Conservation (phyloP, 23 red algal genomes). For the Agarophyton chilense region DNA sequence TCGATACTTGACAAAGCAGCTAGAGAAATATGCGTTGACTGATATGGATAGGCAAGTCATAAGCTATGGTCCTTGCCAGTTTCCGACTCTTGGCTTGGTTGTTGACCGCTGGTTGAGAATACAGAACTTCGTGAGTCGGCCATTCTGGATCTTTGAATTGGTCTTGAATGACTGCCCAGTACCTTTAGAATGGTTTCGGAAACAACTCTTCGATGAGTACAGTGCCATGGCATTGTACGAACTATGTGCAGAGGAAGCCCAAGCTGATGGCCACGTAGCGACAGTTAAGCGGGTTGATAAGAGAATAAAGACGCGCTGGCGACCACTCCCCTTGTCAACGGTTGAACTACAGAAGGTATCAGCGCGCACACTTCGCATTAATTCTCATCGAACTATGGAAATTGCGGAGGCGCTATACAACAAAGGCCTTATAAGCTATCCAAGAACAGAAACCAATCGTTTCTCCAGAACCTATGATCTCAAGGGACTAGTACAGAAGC, state of each 20-base stretch:
- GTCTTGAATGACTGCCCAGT: constrained; percentile 34
- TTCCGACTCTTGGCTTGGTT: constrained; percentile 91
- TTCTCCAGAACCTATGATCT: constrained; percentile 73
- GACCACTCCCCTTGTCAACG: constrained; percentile 89
- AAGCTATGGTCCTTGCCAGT: constrained; percentile 95
- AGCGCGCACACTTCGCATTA: constrained; percentile 76
- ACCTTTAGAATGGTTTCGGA: constrained; percentile 84
- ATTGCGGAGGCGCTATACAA: constrained; percentile 89
- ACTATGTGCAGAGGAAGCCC: constrained; percentile 72
- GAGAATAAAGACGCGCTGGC: constrained; percentile 44
- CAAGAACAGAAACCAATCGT: constrained; percentile 94
- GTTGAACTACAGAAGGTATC: constrained; percentile 94
- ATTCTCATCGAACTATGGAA: constrained; percentile 83
- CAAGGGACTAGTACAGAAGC: constrained; percentile 66
- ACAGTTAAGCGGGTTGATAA: constrained; percentile 59
- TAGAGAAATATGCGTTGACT: constrained; percentile 38
- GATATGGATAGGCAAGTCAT: constrained; percentile 52
- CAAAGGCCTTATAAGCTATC: constrained; percentile 95
- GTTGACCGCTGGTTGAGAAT: constrained; percentile 92
- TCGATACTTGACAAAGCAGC: constrained; percentile 79
- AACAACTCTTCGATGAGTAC: constrained; percentile 89
- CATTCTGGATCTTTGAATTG: constrained; percentile 88
- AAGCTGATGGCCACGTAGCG: constrained; percentile 21
- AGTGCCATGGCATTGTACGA: constrained; percentile 80
- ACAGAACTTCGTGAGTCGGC: constrained; percentile 70